phyloP scores from a whole-genome alignment of 2,329 filamentous ascomycete species.

The Colletotrichum ledebouriae region DNA sequence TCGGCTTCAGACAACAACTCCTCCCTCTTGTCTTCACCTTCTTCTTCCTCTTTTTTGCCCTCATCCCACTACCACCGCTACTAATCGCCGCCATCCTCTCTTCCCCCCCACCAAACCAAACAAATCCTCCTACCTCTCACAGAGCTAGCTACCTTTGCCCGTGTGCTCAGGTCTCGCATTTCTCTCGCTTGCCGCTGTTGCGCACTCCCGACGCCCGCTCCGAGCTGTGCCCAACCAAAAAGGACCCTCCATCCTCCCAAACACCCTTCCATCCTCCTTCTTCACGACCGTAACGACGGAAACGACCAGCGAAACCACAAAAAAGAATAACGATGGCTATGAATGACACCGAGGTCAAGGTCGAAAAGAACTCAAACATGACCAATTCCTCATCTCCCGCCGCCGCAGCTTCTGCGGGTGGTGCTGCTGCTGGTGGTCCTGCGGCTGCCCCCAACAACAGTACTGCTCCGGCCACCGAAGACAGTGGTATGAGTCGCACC shows the following conservation, averaged over 20 bases:
- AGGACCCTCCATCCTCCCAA: constrained; percentile 45
- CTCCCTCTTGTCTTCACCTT: constrained; percentile 35
- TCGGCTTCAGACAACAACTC: constrained; percentile 37
- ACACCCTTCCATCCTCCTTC: constrained; percentile 45
- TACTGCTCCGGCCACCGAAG: constrained; percentile 51
- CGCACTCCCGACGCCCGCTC: constrained; percentile 26
- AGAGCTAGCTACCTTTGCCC: constrained; percentile 11
- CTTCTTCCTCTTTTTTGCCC: constrained; percentile 11
- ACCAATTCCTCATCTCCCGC: constrained; percentile 52
- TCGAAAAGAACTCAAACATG: constrained; percentile 55
- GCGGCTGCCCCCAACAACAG: constrained; percentile 45
- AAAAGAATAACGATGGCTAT: constrained; percentile 52
- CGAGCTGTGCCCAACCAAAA: constrained; percentile 43
- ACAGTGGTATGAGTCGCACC: constrained; percentile 56
- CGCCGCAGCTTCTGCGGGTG: constrained; percentile 47
- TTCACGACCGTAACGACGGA: constrained; percentile 46
- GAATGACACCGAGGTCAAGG: constrained; percentile 55
- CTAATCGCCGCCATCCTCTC: constrained; percentile 34
- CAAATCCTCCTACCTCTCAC: constrained; percentile 9
- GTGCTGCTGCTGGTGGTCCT: constrained; percentile 44
- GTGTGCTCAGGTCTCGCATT: constrained; percentile 8
- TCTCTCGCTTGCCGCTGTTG: constrained; percentile 40
- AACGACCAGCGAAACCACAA: constrained; percentile 53
- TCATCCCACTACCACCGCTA: constrained; percentile 16
- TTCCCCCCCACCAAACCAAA: constrained; percentile 3